Conservation (phyloP, 2,329 filamentous ascomycete species). For the Paramyrothecium roridum region DNA sequence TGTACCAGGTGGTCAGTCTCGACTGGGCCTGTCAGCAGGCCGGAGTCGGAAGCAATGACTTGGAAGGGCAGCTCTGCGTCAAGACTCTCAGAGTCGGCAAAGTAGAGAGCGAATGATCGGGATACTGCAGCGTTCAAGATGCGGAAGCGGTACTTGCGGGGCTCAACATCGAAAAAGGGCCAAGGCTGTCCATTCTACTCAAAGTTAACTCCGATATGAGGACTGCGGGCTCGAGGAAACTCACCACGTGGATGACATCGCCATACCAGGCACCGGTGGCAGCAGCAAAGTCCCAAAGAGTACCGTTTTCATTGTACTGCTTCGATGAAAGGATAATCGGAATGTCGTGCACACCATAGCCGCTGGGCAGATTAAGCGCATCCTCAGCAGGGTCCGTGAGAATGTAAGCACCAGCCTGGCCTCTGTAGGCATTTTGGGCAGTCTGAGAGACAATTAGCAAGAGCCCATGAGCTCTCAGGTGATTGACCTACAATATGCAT, state of each 20-base stretch:
- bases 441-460: constrained; percentile 26
- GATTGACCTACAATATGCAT: constrained; percentile 24
- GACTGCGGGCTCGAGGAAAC: not conserved
- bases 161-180: constrained; percentile 55
- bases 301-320: constrained; percentile 47
- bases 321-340: constrained; percentile 48
- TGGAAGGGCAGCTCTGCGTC: constrained; percentile 38
- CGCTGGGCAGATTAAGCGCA: constrained; percentile 42
- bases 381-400: constrained; percentile 47
- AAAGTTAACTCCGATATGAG: not conserved
- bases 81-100: constrained; percentile 28
- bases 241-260: constrained; percentile 51
- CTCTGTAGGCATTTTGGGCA: constrained; percentile 52
- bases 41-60: constrained; percentile 52
- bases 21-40: constrained; percentile 44
- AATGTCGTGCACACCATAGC: constrained; percentile 50
- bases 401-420: constrained; percentile 55
- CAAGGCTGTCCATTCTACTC: constrained; percentile 50
- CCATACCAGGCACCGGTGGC: constrained; percentile 48
- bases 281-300: constrained; percentile 40
- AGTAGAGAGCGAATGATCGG: constrained; percentile 45
- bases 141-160: constrained; percentile 57
- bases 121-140: constrained; percentile 48
- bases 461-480: not conserved
- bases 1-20: constrained; percentile 29